Percentiles rank a stretch among this genome's conserved stretches.
Conservation (phyloP, 2,329 filamentous ascomycete genomes). For the Claviceps sp. region DNA sequence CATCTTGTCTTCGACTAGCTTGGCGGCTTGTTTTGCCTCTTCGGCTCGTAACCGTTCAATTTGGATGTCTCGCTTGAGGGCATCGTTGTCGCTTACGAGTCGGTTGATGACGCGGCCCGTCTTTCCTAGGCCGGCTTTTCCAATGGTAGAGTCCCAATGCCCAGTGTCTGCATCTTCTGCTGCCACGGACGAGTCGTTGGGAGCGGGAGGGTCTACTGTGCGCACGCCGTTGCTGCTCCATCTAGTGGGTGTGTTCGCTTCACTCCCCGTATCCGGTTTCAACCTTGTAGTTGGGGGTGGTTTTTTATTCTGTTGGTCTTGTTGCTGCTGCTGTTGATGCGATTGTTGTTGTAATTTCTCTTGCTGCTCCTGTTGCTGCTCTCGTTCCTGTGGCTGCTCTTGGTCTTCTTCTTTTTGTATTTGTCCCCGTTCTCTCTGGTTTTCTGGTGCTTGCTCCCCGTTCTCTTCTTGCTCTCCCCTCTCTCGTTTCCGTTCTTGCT, state of each 20-base stretch:
- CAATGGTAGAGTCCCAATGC: constrained; percentile 53
- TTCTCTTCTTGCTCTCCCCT: not conserved
- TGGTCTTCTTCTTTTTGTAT: not conserved
- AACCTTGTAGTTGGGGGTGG: constrained; percentile 22
- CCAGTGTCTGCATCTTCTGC: constrained; percentile 23
- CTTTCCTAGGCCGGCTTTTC: constrained; percentile 58
- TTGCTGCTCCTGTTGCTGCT: not conserved
- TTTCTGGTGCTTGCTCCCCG: not conserved
- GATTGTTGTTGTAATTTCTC: not conserved
- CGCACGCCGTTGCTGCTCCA: constrained; percentile 19
- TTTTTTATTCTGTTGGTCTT: constrained; percentile 13
- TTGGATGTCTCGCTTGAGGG: constrained; percentile 58
- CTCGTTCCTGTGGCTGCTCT: constrained; percentile 3
- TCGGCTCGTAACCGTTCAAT: constrained; percentile 53
- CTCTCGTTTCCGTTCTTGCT: not conserved
- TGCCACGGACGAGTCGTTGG: constrained; percentile 13
- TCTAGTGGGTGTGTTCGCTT: constrained; percentile 15
- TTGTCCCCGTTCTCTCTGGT: constrained; percentile 10
- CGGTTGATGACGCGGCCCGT: constrained; percentile 69
- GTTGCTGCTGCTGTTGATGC: not conserved
- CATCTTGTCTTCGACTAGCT: constrained; percentile 57
- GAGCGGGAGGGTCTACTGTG: constrained; percentile 17
- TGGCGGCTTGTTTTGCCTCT: constrained; percentile 55
- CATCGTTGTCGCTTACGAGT: constrained; percentile 68
- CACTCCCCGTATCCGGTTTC: constrained; percentile 18